Evolutionary conservation across 306 rosid species (phyloP), one percentile per base, ranked within the genome.

Genomic region (Quercus agrifolia): DNA sequence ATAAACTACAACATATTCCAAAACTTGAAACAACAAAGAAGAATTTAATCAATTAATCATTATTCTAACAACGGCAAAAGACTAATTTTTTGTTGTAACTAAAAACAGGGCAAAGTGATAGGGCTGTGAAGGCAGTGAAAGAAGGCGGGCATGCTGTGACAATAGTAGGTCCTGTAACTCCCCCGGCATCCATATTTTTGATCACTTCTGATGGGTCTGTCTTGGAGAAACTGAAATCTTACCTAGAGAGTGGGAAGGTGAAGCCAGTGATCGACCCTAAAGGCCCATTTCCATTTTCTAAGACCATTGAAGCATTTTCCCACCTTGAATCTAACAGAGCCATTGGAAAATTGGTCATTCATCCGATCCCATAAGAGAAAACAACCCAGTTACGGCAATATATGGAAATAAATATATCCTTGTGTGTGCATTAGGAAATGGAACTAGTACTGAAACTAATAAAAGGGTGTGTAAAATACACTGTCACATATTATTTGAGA

Each of bases 201-300:
- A 83, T 92, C 5, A 83, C 87, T 27, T 89, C 97, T 4, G 84
- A 78, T 13, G 92, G 86, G 2, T 38, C 86, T 2, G 20, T 74
- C 2, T 84, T 92, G 23, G 96, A 94, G 77, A 88, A 89, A 25
- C 79, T 89, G 21, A 79, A 74, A 28, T 92, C 97, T 35, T 87
- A 81, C 63, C 84, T 92, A 56, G 93, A 90, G 78, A 89, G 88
- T 86, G 96, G 94, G 52, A 80, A 92, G 77, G 84, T 91, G 89
- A 91, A 83, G 87, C 84, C 98, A 18, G 11, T 93, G 21, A 44
- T 93, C 17, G 97, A 93, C 17, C 90, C 97, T 9, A 90, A 92
- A 41, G 46, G 46, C 46, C 46, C 46, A 11, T 41, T 41, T 41
- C 46, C 46, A 41, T 41, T 41, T 41, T 82, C 93, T 11, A 71